phyloP scores from a whole-genome alignment of 2,329 filamentous ascomycete species.

The Xylaria sp. region DNA sequence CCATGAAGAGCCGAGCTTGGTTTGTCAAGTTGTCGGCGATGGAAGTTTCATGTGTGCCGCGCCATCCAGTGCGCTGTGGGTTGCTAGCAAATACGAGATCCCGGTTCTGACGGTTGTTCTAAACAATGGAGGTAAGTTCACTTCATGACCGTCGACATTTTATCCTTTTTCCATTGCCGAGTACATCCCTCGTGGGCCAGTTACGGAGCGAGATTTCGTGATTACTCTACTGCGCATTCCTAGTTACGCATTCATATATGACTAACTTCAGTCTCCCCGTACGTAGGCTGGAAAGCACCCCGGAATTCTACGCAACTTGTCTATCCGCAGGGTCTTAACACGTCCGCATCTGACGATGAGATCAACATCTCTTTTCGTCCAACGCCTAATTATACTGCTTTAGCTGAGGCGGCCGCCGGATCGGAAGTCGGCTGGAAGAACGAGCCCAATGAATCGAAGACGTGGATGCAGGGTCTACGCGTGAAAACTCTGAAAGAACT shows the following conservation, averaged over 20 bases:
- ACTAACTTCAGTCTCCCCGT: not conserved
- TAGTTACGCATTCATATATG: too few species aligned
- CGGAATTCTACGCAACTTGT: constrained; percentile 44
- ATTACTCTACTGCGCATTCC: not conserved
- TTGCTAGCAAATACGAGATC: constrained; percentile 59
- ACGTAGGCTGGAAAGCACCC: constrained; percentile 45
- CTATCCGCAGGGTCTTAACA: constrained; percentile 42
- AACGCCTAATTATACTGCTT: constrained; percentile 44
- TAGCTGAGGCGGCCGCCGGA: constrained; percentile 44
- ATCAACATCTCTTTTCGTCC: constrained; percentile 45
- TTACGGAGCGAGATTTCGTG: not conserved
- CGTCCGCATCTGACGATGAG: constrained; percentile 43
- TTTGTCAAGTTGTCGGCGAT: constrained; percentile 62
- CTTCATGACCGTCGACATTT: not conserved
- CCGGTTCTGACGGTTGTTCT: constrained; percentile 61
- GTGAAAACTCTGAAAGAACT: constrained; percentile 39
- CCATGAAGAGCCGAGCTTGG: constrained; percentile 53
- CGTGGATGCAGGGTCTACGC: constrained; percentile 42
- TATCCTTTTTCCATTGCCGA: not conserved
- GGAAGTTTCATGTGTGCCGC: constrained; percentile 62
- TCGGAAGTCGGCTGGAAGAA: constrained; percentile 39
- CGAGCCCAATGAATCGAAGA: constrained; percentile 3
- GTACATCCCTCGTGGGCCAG: not conserved
- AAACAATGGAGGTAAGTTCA: constrained; percentile 61
- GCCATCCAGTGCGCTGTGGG: constrained; percentile 62